These are phyloP conservation scores for Aspergillus glaucus DNA, from an alignment of 2,329 filamentous ascomycete genomes.

Conservation along the genomic window DNA sequence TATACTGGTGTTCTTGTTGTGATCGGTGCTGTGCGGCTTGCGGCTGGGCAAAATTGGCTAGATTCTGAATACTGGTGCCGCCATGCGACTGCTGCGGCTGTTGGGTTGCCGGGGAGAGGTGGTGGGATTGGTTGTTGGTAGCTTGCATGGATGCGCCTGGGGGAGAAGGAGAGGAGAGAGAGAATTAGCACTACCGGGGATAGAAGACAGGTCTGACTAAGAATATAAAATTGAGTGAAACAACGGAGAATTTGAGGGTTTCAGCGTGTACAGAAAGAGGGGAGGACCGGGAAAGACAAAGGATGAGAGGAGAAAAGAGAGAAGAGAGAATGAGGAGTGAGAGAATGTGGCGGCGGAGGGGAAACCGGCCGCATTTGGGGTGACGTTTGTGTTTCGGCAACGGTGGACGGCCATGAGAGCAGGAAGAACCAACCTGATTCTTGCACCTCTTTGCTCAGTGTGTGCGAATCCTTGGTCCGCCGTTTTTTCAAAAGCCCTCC, in stretches of 20 bases:
- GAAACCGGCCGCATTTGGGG: conserved; percentile 31
- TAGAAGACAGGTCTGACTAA: not conserved
- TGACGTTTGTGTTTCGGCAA: conserved; percentile 60
- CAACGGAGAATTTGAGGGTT: not conserved
- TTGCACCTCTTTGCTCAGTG: conserved; percentile 53
- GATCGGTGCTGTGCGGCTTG: too few relatives aligned
- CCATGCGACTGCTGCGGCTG: conserved; percentile 55
- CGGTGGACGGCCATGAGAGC: conserved; percentile 41
- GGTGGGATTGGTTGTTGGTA: conserved; percentile 28
- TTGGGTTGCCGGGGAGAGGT: conserved; percentile 29
- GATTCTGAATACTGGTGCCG: conserved; percentile 72
- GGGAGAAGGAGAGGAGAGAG: not conserved
- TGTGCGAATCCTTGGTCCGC: conserved; percentile 80
- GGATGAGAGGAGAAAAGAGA: not conserved
- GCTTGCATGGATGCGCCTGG: conserved; percentile 33
- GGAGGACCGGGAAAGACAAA: not conserved
- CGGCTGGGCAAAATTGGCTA: conserved; percentile 57
- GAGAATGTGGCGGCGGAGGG: conserved; percentile 17
- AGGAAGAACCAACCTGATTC: conserved; percentile 41
- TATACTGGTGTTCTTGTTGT: not conserved
- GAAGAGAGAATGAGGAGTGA: not conserved
- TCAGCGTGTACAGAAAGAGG: not conserved
- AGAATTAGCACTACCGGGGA: not conserved
- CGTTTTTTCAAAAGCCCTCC: conserved; percentile 93
- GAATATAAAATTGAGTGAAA: not conserved